Base-by-base conservation (phyloP, 768 basidiomycete species). In the Tylopilus cervinicoccineus region DNA sequence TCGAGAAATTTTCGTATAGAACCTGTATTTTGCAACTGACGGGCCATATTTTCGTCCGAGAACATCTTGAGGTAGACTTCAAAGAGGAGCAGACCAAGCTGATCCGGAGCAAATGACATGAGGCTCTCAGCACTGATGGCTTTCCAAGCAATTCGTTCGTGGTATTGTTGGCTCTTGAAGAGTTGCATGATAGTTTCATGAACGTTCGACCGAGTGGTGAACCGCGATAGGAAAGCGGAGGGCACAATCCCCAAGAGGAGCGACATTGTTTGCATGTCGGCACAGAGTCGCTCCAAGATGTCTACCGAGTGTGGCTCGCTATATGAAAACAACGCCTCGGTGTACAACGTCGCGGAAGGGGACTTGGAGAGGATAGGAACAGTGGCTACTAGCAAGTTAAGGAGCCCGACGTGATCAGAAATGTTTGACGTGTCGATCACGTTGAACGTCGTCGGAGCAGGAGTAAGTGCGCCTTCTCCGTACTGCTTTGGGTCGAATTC, bases 361-460 rank as follows among this genome's bases (percentile, higher is more conserved):
- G 57, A 54, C 36, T 47, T 43, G 24, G 43, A 39, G 34, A 70
- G 64, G 31, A 67, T 37, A 10, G 64, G 66, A 33, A 39, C 20
- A 10, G 61, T 45, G 33, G 38, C 57, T 14, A 55, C 40, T 31
- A 67, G 44, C 5, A 67, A 28, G 32, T 67, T 67, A 24, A 68
- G 34, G 22, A 67, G 49, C 5, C 66, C 68, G 5, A 64, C 42
- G 32, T 70, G 53, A 40, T 68, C 66, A 26, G 55, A 54, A 17
- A 68, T 10, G 24, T 68, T 70, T 27, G 68, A 67, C 12, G 66
- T 66, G 36, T 67, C 56, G 31, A 67, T 68, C 33, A 70, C 64
- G 22, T 70, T 60, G 47, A 67, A 70, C 14, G 23, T 47, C 8
- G 57, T 56, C 10, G 66, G 66, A 8, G 68, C 68, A 0, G 54